Evolutionary conservation across 345 rosid species (phyloP), one percentile per base, ranked within the genome.

Genomic region (Citrus glauca): DNA sequence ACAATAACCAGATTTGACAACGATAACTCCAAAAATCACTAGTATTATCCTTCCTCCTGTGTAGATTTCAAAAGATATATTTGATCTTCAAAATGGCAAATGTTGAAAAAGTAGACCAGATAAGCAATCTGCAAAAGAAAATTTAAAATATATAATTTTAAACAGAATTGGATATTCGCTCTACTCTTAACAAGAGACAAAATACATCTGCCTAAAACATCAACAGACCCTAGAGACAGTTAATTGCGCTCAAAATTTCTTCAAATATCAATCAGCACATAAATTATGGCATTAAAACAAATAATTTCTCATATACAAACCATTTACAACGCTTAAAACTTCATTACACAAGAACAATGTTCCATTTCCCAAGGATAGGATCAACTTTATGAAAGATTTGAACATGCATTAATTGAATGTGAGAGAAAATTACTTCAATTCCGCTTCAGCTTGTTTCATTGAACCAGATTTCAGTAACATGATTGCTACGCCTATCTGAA

Each of bases 41-140:
- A 71, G 28, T 42, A 57, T 57, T 57, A 70, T 71, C 85, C 77
- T 53, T 57, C 63, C 72, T 71, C 79, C 72, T 16, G 38, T 4
- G 20, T 37, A 55, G 10, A 59, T 66, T 62, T 74, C 73, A 42
- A 61, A 71, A 5, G 48, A 50, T 69, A 56, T 66, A 63, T 0
- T 24, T 50, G 63, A 4, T 32, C 77, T 60, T 66, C 53, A 57
- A 45, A 71, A 37, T n/a, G 28, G 40, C 22, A 78, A 30, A 76
- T 38, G 79, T 19, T 2, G 79, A 28, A 11, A 40, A 37, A 55
- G 50, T 66, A 32, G 19, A 27, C 65, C 73, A 57, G 50, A 66
- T 25, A 73, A 72, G 74, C 69, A 76, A 64, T 60, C 79, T 79
- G 75, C 79, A 75, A 57, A 24, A 67, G 66, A 42, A 59, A 55